Percentiles rank a stretch among this genome's conserved stretches.
phyloP scores from a whole-genome alignment of 768 basidiomycete genomes.

The Steccherinum ochraceum region DNA sequence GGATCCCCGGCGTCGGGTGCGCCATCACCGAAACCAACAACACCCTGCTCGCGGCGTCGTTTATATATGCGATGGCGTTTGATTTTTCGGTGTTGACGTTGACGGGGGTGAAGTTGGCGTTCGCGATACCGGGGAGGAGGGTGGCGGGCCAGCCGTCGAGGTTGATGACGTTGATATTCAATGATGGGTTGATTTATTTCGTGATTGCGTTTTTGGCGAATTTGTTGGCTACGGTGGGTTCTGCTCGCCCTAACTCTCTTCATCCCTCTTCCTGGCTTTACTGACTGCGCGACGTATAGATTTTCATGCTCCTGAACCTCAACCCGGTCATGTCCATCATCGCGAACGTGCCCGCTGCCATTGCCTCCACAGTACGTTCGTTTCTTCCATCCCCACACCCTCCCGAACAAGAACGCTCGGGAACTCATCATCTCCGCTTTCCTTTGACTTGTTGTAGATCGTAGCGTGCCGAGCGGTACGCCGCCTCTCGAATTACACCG shows the following conservation, averaged over 20 bases:
- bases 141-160: conserved; percentile 18
- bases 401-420: too few species aligned
- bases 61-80: conserved; percentile 74
- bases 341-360: conserved; percentile 66
- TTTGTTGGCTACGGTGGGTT: conserved; percentile 29
- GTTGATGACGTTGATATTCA: conserved; percentile 59
- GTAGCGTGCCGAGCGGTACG: conserved; percentile 61
- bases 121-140: not conserved
- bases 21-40: conserved; percentile 55
- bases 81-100: conserved; percentile 56
- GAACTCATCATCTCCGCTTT: not conserved
- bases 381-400: not conserved
- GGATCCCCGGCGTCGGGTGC: conserved; percentile 48
- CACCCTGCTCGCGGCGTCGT: conserved; percentile 58
- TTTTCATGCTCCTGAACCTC: conserved; percentile 61
- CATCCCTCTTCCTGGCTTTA: not conserved
- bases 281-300: conserved; percentile 34
- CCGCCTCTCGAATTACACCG: conserved; percentile 53
- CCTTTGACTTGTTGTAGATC: conserved; percentile 34
- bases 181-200: conserved; percentile 71
- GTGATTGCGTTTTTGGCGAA: conserved; percentile 56
- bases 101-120: conserved; percentile 54
- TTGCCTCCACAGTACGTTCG: conserved; percentile 55
- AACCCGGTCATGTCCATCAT: conserved; percentile 72
- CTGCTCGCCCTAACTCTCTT: too few species aligned